These are phyloP conservation scores for Chaetomidium leptoderma DNA, from an alignment of 495 filamentous ascomycete species.

Conservation along the genomic window DNA sequence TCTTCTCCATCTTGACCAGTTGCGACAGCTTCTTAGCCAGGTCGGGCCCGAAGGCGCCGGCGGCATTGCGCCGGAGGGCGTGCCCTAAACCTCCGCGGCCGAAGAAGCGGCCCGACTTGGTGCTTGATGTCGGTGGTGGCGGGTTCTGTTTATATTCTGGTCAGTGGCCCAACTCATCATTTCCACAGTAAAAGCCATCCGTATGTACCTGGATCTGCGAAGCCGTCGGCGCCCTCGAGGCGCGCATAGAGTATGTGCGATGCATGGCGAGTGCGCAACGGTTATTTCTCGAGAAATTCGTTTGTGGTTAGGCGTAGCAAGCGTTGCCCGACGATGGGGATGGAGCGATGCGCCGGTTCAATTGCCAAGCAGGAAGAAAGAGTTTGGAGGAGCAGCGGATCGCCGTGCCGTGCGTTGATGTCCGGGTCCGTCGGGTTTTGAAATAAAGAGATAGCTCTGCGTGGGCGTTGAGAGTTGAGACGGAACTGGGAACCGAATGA, in stretches of 20 bases:
- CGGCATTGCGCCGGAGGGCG: constrained; percentile 84
- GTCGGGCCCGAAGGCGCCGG: constrained; percentile 93
- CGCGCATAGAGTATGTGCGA: constrained; percentile 98
- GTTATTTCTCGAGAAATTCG: neutral
- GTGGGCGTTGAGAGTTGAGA: neutral
- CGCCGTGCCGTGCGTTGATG: neutral
- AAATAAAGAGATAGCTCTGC: neutral
- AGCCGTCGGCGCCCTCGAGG: constrained; percentile 82
- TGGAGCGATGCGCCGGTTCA: neutral
- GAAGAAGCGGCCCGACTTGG: constrained; percentile 85
- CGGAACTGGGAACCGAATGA: neutral
- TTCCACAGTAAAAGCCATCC: neutral
- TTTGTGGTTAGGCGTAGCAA: neutral
- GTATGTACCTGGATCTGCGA: constrained; percentile 46
- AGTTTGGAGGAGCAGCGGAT: neutral
- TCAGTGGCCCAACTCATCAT: constrained; percentile 19
- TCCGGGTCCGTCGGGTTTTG: neutral
- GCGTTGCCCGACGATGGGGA: neutral
- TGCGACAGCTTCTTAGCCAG: constrained; percentile 95
- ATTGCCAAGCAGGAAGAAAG: neutral
- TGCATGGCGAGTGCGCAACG: constrained; percentile 58
- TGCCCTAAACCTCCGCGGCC: constrained; percentile 75
- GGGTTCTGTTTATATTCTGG: constrained; percentile 64
- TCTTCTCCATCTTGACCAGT: constrained; percentile 99
- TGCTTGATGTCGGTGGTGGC: constrained; percentile 83